A percentile compares a stretch with the other conserved stretches of the same genome.
These are phyloP conservation scores for Blastocrithidia nonstop DNA, from an alignment of 208 protist genomes.

Conservation along the genomic window DNA sequence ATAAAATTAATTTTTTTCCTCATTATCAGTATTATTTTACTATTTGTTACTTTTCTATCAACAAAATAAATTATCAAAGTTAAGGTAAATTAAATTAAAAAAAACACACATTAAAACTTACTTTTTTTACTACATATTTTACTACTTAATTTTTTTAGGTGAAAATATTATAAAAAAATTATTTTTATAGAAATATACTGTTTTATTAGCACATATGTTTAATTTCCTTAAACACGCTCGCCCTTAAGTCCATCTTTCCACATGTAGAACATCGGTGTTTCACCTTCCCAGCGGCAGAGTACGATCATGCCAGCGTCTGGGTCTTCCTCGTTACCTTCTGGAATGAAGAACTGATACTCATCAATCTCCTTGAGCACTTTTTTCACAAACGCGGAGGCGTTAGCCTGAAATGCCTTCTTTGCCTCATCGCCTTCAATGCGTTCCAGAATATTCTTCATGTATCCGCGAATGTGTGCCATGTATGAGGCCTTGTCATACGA, in stretches of 20 bases:
- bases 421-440: constrained; percentile 61
- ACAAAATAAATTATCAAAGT: too few relatives aligned
- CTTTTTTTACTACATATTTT: neutral
- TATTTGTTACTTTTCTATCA: too few relatives aligned
- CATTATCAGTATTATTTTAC: neutral
- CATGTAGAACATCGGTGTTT: constrained; percentile 79
- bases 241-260: constrained; percentile 85
- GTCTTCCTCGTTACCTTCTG: constrained; percentile 82
- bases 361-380: constrained; percentile 85
- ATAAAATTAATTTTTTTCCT: too few relatives aligned
- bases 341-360: constrained; percentile 88
- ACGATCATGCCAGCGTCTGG: constrained; percentile 83
- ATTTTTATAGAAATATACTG: neutral
- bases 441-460: constrained; percentile 85
- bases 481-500: constrained; percentile 88
- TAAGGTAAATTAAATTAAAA: too few relatives aligned
- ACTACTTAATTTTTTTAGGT: constrained; percentile 6
- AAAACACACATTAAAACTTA: neutral
- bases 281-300: constrained; percentile 76
- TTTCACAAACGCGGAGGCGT: constrained; percentile 80
- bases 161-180: constrained; percentile 4
- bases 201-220: too few relatives aligned
- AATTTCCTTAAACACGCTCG: constrained; percentile 66
- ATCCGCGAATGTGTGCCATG: constrained; percentile 83
- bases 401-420: constrained; percentile 83